Base-by-base conservation (phyloP, 805 yeast genomes). In the Pachysolen tannophilus region DNA sequence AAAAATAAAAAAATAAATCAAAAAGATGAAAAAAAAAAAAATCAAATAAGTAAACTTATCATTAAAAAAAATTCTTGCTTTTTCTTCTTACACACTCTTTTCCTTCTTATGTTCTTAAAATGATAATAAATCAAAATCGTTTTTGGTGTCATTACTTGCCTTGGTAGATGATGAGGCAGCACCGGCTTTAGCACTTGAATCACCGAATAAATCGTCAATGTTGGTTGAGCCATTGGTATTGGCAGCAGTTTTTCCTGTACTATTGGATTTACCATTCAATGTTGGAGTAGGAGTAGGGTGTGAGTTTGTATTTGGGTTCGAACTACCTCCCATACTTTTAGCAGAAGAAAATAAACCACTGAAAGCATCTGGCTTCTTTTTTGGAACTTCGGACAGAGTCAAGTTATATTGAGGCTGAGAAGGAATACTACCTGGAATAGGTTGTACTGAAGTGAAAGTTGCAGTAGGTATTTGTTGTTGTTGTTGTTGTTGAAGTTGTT, bases 301-400 rank as follows among this genome's bases (percentile, higher is more conserved):
- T n/a, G n/a, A n/a, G n/a, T n/a, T n/a, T n/a, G n/a, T n/a, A n/a
- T n/a, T n/a, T n/a, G n/a, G n/a, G n/a, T n/a, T n/a, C n/a, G n/a
- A n/a, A n/a, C n/a, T n/a, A n/a, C n/a, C n/a, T n/a, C n/a, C n/a
- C 45, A 61, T 56, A 33, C 76, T 58, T 49, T 81, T 77, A 6
- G 94, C 94, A 19, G 74, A 58, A 7, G 73, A 63, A 47, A 82
- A 76, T 43, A 82, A 61, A 3, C 82, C 75, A 17, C 88, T 78
- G 56, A 82, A 82, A 1, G 88, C 82, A 50, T 82, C 92, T 40
- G 62, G 65, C 35, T 61, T 64, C 5, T 65, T 56, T 38, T 60
- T 59, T 8, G 66, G 47, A n/a, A 61, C 56, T 4, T 64, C 64
- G 14, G 21, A 6, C 10, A 20, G 11, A n/a, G 30, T 5, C 11